Percentiles rank a stretch among this genome's conserved stretches.
These are phyloP conservation scores for Scheffersomyces parashehatae DNA, from an alignment of 1,139 yeast species.

Conservation along the genomic window DNA sequence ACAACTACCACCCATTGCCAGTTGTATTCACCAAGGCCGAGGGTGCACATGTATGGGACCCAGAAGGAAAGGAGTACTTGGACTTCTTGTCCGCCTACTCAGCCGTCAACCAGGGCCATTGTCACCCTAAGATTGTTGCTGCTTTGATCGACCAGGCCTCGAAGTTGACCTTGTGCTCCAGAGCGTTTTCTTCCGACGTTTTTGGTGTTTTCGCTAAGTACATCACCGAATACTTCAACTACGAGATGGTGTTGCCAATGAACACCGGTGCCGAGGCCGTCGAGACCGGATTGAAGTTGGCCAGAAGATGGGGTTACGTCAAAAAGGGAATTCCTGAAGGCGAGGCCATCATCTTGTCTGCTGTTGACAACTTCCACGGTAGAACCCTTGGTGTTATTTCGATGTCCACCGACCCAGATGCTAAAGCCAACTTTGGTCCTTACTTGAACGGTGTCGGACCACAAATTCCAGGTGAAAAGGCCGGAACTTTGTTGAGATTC, in stretches of 20 bases:
- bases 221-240: conserved; percentile 83
- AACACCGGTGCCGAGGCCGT: conserved; percentile 99
- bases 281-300: conserved; percentile 90
- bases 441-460: conserved; percentile 85
- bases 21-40: conserved; percentile 84
- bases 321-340: conserved; percentile 80
- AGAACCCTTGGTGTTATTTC: conserved; percentile 94
- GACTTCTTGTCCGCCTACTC: conserved; percentile 93
- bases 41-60: conserved; percentile 98
- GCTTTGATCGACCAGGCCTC: conserved; percentile 90
- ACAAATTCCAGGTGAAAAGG: conserved; percentile 61
- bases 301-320: conserved; percentile 96
- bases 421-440: conserved; percentile 88
- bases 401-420: conserved; percentile 95
- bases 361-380: conserved; percentile 91
- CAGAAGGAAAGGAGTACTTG: conserved; percentile 86
- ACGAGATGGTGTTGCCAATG: conserved; percentile 95
- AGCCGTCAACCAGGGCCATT: conserved; percentile 98
- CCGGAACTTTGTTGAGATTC: conserved; percentile 61
- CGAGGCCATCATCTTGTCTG: conserved; percentile 86
- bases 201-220: conserved; percentile 88
- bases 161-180: conserved; percentile 78
- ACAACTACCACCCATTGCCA: conserved; percentile 95
- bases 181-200: conserved; percentile 91
- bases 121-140: conserved; percentile 87